Evolutionary conservation across 2,329 filamentous ascomycete genomes (phyloP).

Genomic region (Hirsutella minnesotensis): DNA sequence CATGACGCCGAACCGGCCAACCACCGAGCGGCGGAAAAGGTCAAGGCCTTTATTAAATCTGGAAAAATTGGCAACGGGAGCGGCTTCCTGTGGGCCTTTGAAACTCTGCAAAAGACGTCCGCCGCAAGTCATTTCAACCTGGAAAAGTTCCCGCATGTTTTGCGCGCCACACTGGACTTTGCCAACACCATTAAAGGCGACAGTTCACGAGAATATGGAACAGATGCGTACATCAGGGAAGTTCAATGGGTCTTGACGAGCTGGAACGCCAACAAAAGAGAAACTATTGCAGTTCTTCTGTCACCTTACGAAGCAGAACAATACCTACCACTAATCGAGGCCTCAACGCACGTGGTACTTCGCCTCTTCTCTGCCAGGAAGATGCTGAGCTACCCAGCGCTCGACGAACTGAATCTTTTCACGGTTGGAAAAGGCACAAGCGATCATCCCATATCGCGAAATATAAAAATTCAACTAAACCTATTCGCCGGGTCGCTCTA

Average conservation of each 20-base stretch:
- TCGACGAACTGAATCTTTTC: conserved; percentile 1
- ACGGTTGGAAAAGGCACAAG: neutral
- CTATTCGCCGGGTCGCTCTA: conserved; percentile 61
- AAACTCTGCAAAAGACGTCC: conserved; percentile 5
- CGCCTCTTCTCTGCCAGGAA: conserved; percentile 38
- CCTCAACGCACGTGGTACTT: conserved; percentile 24
- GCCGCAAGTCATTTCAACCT: conserved; percentile 7
- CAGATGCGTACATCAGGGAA: conserved; percentile 12
- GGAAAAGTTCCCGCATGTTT: conserved; percentile 4
- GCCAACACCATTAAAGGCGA: conserved; percentile 1
- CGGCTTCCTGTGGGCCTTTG: conserved; percentile 5
- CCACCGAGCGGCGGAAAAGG: conserved; percentile 13
- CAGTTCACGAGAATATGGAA: neutral
- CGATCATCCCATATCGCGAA: neutral
- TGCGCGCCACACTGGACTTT: conserved; percentile 5
- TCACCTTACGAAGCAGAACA: conserved; percentile 37
- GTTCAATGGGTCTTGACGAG: conserved; percentile 13
- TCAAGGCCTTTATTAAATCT: conserved; percentile 29
- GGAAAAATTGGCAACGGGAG: neutral
- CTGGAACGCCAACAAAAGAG: neutral
- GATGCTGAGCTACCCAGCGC: conserved; percentile 1
- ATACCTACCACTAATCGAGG: conserved; percentile 28
- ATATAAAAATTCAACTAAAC: conserved; percentile 38
- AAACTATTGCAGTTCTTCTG: conserved; percentile 3
- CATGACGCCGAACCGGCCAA: conserved; percentile 18